phyloP scores from a whole-genome alignment of 805 yeast genomes.

The Nakazawaea anatomiae region DNA sequence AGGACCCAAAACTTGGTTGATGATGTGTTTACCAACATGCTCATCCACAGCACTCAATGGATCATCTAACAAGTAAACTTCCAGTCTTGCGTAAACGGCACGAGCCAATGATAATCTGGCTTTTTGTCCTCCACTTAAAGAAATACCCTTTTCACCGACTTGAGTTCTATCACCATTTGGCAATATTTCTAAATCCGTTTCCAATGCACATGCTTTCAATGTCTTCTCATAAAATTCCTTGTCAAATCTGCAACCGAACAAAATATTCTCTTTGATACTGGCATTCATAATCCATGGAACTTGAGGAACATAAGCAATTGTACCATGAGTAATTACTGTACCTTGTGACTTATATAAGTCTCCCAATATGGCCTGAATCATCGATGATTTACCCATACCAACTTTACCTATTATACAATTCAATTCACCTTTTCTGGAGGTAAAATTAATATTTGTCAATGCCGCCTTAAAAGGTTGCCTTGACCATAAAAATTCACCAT shows the following conservation, averaged over 20 bases:
- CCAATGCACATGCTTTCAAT: slow-evolving; percentile 80
- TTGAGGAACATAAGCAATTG: slow-evolving; percentile 85
- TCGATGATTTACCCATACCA: slow-evolving; percentile 85
- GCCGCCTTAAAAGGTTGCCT: slow-evolving; percentile 70
- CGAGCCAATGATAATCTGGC: slow-evolving; percentile 89
- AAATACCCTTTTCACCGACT: slow-evolving; percentile 95
- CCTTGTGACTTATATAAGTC: slow-evolving; percentile 77
- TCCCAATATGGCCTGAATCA: slow-evolving; percentile 76
- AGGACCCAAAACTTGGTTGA: slow-evolving; percentile 78
- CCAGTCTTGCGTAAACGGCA: slow-evolving; percentile 91
- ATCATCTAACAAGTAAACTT: slow-evolving; percentile 82
- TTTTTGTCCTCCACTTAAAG: slow-evolving; percentile 93
- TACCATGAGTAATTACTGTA: slow-evolving; percentile 63
- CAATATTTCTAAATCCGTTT: slow-evolving; percentile 65
- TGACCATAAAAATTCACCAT: slow-evolving; percentile 76
- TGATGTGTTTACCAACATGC: slow-evolving; percentile 83
- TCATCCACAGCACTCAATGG: slow-evolving; percentile 94
- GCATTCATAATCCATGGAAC: slow-evolving; percentile 96
- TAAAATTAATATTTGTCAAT: slow-evolving; percentile 53
- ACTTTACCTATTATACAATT: slow-evolving; percentile 86
- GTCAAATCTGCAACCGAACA: slow-evolving; percentile 81
- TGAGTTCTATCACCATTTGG: slow-evolving; percentile 85
- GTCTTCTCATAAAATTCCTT: slow-evolving; percentile 74
- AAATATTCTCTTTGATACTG: slow-evolving; percentile 76
- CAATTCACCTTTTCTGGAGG: slow-evolving; percentile 68